Evolutionary conservation across 345 rosid genomes (phyloP), one percentile per base, ranked within the genome.

Genomic region (Gossypium bickii): DNA sequence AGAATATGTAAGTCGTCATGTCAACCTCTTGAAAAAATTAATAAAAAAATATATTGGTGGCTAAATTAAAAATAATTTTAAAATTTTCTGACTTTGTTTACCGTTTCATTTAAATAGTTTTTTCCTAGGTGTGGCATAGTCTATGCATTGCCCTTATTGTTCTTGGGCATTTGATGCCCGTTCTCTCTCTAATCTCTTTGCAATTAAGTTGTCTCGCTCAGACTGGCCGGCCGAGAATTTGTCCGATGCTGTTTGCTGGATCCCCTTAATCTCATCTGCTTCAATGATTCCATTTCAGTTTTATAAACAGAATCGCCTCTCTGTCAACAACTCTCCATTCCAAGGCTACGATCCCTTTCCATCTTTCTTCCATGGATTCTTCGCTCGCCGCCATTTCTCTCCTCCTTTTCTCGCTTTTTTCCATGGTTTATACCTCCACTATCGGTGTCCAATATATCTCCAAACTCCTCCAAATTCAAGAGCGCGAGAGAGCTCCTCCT

Each of bases 361-460:
- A 4, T 51, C 79, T 41, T 29, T 51, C 80, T 25, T 29, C 78
- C 74, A 81, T 84, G 85, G 83, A 67, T 47, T 72, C 80, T 75
- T 63, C 76, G 22, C 70, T 81, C 81, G 78, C 56, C 82, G 79
- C 79, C 77, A 63, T 76, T 78, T 72, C 52, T 12, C 52, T 79
- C 51, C 27, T 78, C 73, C 29, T 65, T 27, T 17, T 80, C 53
- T 77, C 80, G 27, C 3, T 75, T 38, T 34, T 80, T 34, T 59
- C 78, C 16, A 6, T 60, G 11, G 80, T 79, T 74, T 78, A 58
- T 12, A 59, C 89, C 1, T 88, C 90, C 51, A 85, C 94, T 47
- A 67, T 83, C 82, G 94, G 94, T 55, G 89, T 86, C 75, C 82
- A 80, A 18, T 84, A 86, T 83, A 77, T 90, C n/a, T 86, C 90